Percentiles rank a stretch among this genome's conserved stretches.
These are phyloP conservation scores for Geotrichum bryndzae DNA, from an alignment of 1,139 yeast genomes.

Conservation along the genomic window DNA sequence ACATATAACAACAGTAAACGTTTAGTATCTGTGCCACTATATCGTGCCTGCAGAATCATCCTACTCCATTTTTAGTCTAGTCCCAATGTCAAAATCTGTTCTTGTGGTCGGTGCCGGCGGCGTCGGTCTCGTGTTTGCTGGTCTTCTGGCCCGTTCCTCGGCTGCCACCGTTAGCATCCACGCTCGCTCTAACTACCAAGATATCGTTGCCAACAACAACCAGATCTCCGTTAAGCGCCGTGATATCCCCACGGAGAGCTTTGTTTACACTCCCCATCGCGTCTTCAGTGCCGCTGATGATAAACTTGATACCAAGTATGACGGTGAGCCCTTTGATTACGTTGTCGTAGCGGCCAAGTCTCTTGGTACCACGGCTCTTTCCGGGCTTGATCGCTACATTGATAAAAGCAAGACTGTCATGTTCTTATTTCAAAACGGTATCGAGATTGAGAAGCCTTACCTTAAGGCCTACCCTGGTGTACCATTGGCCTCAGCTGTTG, in stretches of 20 bases:
- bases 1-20: neutral
- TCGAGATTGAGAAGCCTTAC: constrained; percentile 25
- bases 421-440: constrained; percentile 26
- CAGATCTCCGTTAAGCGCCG: constrained; percentile 16
- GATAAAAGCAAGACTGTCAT: constrained; percentile 19
- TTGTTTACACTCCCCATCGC: constrained; percentile 6
- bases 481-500: constrained; percentile 23
- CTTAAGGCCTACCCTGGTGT: constrained; percentile 20
- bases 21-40: neutral
- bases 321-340: constrained; percentile 22
- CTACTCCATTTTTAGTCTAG: neutral
- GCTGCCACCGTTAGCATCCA: constrained; percentile 18
- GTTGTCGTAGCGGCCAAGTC: constrained; percentile 24
- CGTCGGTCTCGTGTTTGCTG: constrained; percentile 23
- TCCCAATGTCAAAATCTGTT: constrained; percentile 1
- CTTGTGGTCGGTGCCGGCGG: constrained; percentile 25
- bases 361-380: constrained; percentile 18
- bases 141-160: constrained; percentile 12
- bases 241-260: constrained; percentile 1
- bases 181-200: constrained; percentile 24
- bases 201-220: constrained; percentile 12
- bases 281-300: constrained; percentile 16
- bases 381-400: constrained; percentile 20
- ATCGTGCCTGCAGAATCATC: neutral
- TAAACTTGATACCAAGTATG: constrained; percentile 8